phyloP scores from a whole-genome alignment of 257 asterid species.

The Solanum microdontum region DNA sequence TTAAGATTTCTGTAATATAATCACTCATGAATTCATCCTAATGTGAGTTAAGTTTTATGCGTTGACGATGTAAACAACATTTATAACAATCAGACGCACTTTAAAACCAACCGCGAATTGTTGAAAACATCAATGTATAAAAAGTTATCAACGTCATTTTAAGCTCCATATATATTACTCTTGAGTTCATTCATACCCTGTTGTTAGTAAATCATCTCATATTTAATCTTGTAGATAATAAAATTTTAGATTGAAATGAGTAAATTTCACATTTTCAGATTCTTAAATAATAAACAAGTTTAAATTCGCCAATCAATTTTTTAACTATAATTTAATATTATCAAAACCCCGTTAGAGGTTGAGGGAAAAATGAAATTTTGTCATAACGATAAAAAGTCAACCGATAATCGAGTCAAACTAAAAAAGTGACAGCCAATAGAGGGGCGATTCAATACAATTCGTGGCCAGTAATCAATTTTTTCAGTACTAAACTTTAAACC shows the following conservation, averaged over 20 bases:
- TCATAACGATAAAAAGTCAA: not conserved
- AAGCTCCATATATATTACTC: not conserved
- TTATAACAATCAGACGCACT: no score
- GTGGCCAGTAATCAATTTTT: not conserved
- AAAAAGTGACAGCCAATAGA: not conserved
- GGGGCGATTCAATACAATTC: not conserved
- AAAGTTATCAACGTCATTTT: not conserved
- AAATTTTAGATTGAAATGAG: not conserved
- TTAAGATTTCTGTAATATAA: not conserved
- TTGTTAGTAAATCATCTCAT: no score
- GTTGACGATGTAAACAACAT: no score
- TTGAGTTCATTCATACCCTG: no score
- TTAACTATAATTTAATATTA: not conserved
- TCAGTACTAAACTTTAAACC: not conserved
- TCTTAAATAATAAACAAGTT: not conserved
- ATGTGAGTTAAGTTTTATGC: not conserved
- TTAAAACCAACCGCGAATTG: no score
- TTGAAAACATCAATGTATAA: no score
- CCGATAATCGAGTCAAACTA: not conserved
- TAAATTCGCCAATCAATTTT: not conserved
- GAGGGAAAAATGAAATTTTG: not conserved
- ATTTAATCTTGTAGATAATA: not conserved
- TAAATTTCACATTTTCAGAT: not conserved
- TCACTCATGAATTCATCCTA: not conserved
- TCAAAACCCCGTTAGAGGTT: not conserved